A percentile compares a stretch with the other conserved stretches of the same genome.
phyloP scores from a whole-genome alignment of 805 yeast species.

The Lachancea mirantina region DNA sequence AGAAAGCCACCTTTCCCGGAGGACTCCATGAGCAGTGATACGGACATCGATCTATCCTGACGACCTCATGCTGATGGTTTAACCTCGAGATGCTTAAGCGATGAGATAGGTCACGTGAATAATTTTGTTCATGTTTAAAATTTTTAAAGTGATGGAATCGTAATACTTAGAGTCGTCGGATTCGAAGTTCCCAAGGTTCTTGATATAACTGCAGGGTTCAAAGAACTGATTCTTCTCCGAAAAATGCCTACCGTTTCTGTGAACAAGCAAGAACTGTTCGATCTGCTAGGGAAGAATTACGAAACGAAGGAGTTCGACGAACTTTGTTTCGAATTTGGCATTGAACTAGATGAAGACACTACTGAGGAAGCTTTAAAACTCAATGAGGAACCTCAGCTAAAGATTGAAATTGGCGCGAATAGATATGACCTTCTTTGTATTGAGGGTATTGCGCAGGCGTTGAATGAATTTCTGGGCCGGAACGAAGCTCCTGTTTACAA shows the following conservation, averaged over 20 bases:
- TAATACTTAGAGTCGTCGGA: background rate
- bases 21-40: slow-evolving; percentile 29
- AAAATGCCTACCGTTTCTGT: slow-evolving; percentile 98
- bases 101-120: too few species aligned
- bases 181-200: background rate
- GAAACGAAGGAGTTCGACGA: slow-evolving; percentile 93
- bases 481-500: slow-evolving; percentile 57
- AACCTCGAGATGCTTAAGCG: too few species aligned
- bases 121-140: too few species aligned
- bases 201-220: background rate
- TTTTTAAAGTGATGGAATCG: background rate
- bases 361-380: slow-evolving; percentile 46
- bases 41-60: too few species aligned
- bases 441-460: slow-evolving; percentile 94
- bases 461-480: slow-evolving; percentile 82
- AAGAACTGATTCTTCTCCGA: background rate
- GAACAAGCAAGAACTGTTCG: slow-evolving; percentile 86
- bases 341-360: slow-evolving; percentile 96
- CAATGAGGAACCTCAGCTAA: slow-evolving; percentile 77
- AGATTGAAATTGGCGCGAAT: slow-evolving; percentile 96
- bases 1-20: slow-evolving; percentile 28
- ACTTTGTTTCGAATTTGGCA: slow-evolving; percentile 94
- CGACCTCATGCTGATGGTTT: too few species aligned
- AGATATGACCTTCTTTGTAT: slow-evolving; percentile 97
- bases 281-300: slow-evolving; percentile 60